Evolutionary conservation across 306 rosid species (phyloP), one percentile per base, ranked within the genome.

Genomic region (Nissolia schottii): DNA sequence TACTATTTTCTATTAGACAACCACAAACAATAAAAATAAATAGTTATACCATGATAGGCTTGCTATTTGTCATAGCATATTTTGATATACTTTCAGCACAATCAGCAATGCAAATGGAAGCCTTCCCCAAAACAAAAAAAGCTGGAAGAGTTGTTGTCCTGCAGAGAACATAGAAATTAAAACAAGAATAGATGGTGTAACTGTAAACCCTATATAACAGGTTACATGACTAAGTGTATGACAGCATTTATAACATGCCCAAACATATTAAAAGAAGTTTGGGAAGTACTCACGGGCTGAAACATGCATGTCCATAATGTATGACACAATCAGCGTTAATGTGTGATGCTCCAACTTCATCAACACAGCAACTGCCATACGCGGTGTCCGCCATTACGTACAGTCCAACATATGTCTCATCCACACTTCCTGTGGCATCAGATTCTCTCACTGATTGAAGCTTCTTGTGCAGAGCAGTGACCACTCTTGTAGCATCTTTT

Each of bases 271-370:
- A 34, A 18, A 8, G 8, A 16, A 23, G 35, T 46, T 35, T 27
- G 11, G 48, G 37, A 22, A 74, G 29, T 11, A 87, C 98, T 86
- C 55, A 93, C 97, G 92, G 92, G 74, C 97, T 93, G 83, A 90
- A 80, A 80, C 98, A 93, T 0, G 98, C 78, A 66, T 91, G 97
- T 23, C 98, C 97, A 78, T 93, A 93, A 80, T 93, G 97, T 56
- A 93, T 80, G 48, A 90, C 96, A 75, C 81, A 85, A 67, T 93
- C 87, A 40, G 96, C 97, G 54, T 81, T 80, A 3, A 77, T 82
- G 34, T 86, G 97, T 38, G 93, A 85, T 3, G 97, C 98, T 77
- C 94, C 98, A 28, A 90, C 97, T 85, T 89, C 98, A 80, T 93
- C 98, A 49, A 90, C 84, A 61, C 98, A 91, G 58, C 98, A 93